Percentiles rank a stretch among this genome's conserved stretches.
phyloP scores from a whole-genome alignment of 768 basidiomycete species.

The Terana coerulea region DNA sequence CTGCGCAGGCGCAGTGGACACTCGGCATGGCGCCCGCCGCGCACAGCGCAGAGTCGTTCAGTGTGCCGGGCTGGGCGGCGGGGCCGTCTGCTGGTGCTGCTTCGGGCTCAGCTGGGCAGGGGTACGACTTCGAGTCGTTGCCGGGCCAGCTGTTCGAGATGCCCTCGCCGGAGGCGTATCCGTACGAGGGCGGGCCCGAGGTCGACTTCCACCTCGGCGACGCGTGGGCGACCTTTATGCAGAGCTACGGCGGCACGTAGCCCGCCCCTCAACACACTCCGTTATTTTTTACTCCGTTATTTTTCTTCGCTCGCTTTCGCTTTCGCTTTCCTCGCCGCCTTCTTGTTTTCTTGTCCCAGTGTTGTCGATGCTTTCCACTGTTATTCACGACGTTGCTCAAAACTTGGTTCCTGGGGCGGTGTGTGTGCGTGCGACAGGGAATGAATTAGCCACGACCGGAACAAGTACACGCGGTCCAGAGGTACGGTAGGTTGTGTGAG shows the following conservation, averaged over 20 bases:
- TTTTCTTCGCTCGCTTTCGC: too few species aligned
- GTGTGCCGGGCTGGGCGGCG: neutral
- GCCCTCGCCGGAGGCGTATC: constrained; percentile 4
- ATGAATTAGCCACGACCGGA: too few species aligned
- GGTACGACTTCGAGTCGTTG: neutral
- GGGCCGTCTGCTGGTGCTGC: neutral
- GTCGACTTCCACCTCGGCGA: constrained; percentile 19
- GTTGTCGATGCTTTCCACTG: too few species aligned
- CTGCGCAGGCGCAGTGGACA: neutral
- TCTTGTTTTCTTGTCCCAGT: too few species aligned
- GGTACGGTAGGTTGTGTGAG: too few species aligned
- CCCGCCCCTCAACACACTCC: neutral
- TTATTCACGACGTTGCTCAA: too few species aligned
- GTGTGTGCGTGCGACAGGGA: too few species aligned
- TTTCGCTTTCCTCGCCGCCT: too few species aligned
- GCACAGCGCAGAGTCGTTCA: neutral
- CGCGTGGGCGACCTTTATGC: constrained; percentile 16
- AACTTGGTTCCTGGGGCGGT: too few species aligned
- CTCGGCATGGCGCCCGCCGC: neutral
- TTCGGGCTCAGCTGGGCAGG: too few species aligned
- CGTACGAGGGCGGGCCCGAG: constrained; percentile 13
- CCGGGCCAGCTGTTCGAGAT: neutral
- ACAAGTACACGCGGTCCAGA: too few species aligned
- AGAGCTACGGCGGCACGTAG: constrained; percentile 1
- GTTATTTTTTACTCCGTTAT: too few species aligned